These are phyloP conservation scores for Gautieria morchelliformis DNA, from an alignment of 768 basidiomycete genomes.

Conservation along the genomic window DNA sequence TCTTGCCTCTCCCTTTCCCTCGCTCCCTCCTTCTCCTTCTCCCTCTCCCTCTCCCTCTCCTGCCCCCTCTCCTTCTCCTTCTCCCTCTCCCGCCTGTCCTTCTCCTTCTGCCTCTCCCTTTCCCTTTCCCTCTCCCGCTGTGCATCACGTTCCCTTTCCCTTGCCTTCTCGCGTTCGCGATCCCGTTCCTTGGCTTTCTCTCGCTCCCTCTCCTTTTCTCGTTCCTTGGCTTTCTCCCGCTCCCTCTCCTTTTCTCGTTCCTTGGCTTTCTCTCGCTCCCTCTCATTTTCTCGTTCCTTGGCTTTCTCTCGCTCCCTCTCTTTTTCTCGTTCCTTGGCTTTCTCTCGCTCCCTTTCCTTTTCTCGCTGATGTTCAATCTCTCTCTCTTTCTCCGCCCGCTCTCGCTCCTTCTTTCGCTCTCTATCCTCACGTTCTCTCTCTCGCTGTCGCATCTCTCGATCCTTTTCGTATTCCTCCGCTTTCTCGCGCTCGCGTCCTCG, in stretches of 20 bases:
- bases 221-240: neutral
- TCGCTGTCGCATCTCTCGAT: neutral
- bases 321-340: neutral
- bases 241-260: conserved; percentile 3
- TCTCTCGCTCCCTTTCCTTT: conserved; percentile 4
- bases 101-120: neutral
- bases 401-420: conserved; percentile 20
- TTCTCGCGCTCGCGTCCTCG: neutral
- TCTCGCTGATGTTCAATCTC: neutral
- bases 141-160: neutral
- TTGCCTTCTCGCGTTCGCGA: neutral
- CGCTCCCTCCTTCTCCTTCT: neutral
- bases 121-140: neutral
- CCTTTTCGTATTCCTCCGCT: neutral
- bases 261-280: neutral
- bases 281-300: neutral
- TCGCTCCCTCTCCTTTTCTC: conserved; percentile 1
- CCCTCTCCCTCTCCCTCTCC: neutral
- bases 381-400: conserved; percentile 7
- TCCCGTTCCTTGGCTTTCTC: neutral
- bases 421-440: conserved; percentile 7
- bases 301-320: neutral
- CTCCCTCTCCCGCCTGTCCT: conserved; percentile 18
- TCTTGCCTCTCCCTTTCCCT: conserved; percentile 4
- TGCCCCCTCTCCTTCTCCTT: conserved; percentile 13